Evolutionary conservation across 2,329 filamentous ascomycete species (phyloP), one percentile per base, ranked within the genome.

Genomic region (Nemania serpens): DNA sequence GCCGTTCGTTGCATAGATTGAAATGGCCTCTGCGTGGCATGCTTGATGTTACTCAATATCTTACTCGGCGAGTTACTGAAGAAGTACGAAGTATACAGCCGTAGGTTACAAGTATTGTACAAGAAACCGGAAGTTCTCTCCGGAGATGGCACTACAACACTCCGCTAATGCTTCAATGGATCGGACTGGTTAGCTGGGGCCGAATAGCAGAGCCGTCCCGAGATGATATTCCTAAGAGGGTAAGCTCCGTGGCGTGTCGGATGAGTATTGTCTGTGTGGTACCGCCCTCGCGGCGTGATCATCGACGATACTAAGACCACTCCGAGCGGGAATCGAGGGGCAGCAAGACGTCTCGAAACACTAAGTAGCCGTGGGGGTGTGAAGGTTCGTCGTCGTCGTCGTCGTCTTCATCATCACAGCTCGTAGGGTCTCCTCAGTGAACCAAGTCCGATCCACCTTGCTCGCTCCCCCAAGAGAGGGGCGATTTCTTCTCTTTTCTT

Each of bases 21-120:
- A 34, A 11, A 45, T 57, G 39, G 17, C 17, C 9, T 2, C n/a
- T 46, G 42, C 7, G 25, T 7, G 22, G 12, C 9, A 42, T 11
- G n/a, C 13, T 15, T 45, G 20, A 34, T 36, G 17, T 43, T 33
- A 42, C 22, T 25, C 43, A 15, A 15, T 22, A 11, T 25, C 52
- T 39, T 36, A 43, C 43, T 49, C 15, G 36, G 43, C 25, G 22
- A 53, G 48, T 51, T 39, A 39, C 11, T 3, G 36, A 10, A 13
- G 36, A 39, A 12, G 34, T 6, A 12, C 6, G 34, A 12, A 53
- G 33, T 55, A 45, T 18, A 55, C 47, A 36, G 42, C 50, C 52
- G 41, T 47, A 33, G 36, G 20, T 18, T 51, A 50, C 29, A 46
- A 36, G 49, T 62, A 51, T 59, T 59, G 34, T 62, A 59, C 55